A percentile compares a stretch with the other conserved stretches of the same genome.
These are phyloP conservation scores for Apium graveolens DNA, from an alignment of 129 eudicot species.

Conservation along the genomic window DNA sequence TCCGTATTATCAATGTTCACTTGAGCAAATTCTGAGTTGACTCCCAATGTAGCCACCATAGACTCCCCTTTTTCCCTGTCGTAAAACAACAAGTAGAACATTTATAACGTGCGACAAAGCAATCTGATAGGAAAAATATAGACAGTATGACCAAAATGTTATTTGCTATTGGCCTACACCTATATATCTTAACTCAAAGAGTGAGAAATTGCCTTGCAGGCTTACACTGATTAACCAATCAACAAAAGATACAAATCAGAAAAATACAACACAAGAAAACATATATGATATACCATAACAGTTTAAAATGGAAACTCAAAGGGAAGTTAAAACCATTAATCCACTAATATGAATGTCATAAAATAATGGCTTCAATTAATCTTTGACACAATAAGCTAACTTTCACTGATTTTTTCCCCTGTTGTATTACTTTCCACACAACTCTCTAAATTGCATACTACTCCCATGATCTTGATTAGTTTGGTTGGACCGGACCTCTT, in stretches of 20 bases:
- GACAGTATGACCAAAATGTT: neutral
- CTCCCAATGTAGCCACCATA: slow-evolving; percentile 64
- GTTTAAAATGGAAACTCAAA: too few relatives aligned
- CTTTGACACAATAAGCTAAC: neutral
- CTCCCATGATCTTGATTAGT: neutral
- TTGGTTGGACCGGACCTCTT: too few relatives aligned
- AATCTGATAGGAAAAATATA: neutral
- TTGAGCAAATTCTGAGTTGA: slow-evolving; percentile 56
- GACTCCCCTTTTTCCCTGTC: slow-evolving; percentile 77
- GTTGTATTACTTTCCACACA: neutral
- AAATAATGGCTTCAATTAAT: neutral
- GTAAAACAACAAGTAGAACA: neutral
- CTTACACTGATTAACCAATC: neutral
- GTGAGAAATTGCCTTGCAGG: neutral
- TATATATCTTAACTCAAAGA: neutral
- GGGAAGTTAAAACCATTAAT: neutral
- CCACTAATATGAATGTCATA: neutral
- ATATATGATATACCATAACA: neutral
- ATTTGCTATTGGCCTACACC: neutral
- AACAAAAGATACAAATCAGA: too few relatives aligned
- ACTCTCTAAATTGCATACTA: neutral
- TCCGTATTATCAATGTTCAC: slow-evolving; percentile 49
- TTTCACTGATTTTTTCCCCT: too few relatives aligned
- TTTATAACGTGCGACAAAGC: neutral
- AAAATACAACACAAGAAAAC: neutral